Base-by-base conservation (phyloP, 306 rosid genomes). In the Dalbergia cultrata region DNA sequence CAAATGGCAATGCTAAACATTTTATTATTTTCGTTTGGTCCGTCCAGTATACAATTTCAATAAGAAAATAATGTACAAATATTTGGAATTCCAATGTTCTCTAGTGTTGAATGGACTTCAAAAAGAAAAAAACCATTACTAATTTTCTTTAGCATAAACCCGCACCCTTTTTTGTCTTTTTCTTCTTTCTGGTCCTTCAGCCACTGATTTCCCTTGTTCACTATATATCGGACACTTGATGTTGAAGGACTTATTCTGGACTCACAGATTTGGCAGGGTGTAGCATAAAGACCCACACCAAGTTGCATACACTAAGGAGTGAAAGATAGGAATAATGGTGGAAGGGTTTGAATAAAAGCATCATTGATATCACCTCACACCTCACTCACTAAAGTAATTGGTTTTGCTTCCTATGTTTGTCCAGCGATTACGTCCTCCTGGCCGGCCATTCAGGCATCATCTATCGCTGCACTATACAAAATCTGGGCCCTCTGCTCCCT, bases 261-360 rank as follows among this genome's bases (percentile, higher is more conserved):
- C 31, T 26, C 31, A 21, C 75, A 52, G 82, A 49, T 37, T 72
- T 18, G 56, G 19, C 0, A 6, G 21, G 39, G 82, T 76, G 81
- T 54, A 73, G 66, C 56, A 44, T 47, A 67, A 67, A 45, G 50
- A 67, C 81, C 75, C 31, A 21, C 78, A 80, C 82, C 56, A 50
- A 62, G n/a, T 82, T 72, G 78, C 67, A 34, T 21, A 63, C 52
- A 63, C 13, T 41, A 72, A 65, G 31, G 60, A 54, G 50, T 80
- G 67, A 6, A 37, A 76, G 22, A 64, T 54, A 74, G 85, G 66
- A 65, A 73, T 52, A 47, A 72, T 66, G 72, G 43, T 69, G 49
- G 70, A 62, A 70, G 57, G 79, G 1, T 84, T 84, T 82, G 92
- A 89, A 85, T 70, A 70, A 22, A 58, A 63, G 81, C 89, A 85